Evolutionary conservation across 805 yeast species (phyloP).

Genomic region (Saccharomyces paradoxus): DNA sequence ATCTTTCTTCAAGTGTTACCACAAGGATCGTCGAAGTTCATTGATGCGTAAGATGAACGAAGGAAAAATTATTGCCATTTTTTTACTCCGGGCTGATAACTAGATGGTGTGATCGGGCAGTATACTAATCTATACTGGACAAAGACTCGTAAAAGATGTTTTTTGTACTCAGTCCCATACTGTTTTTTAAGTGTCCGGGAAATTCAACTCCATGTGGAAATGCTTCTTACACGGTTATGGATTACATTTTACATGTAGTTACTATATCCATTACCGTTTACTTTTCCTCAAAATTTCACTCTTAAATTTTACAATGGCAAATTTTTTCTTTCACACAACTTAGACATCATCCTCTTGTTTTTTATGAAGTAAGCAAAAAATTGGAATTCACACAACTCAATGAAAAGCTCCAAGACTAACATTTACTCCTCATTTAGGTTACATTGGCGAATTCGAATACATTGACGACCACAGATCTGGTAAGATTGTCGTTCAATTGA

Average conservation of each 20-base stretch:
- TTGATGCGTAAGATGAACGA: not conserved
- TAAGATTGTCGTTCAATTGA: slow-evolving; percentile 89
- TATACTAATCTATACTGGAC: slow-evolving; percentile 12
- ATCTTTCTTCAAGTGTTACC: not conserved
- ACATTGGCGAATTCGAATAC: slow-evolving; percentile 97
- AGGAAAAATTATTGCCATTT: slow-evolving; percentile 15
- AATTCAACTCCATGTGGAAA: slow-evolving; percentile 43
- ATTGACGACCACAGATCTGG: slow-evolving; percentile 99
- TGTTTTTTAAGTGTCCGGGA: slow-evolving; percentile 98
- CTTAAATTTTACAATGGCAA: not conserved
- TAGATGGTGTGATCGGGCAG: slow-evolving; percentile 84
- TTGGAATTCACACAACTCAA: not conserved
- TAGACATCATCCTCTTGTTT: not conserved
- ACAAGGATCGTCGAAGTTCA: not conserved
- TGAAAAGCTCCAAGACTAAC: slow-evolving; percentile 8
- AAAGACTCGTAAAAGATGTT: slow-evolving; percentile 7
- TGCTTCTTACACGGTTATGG: slow-evolving; percentile 61
- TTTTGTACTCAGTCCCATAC: slow-evolving; percentile 61
- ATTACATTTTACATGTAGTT: slow-evolving; percentile 4
- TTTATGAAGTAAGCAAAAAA: not conserved
- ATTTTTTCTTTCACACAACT: not conserved
- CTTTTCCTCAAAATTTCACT: slow-evolving; percentile 52
- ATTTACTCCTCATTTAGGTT: slow-evolving; percentile 28
- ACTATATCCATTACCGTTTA: slow-evolving; percentile 44
- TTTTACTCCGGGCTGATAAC: slow-evolving; percentile 84